Percentiles rank a stretch among this genome's conserved stretches.
Evolutionary conservation across 768 basidiomycete genomes (phyloP).

Genomic region (Holtermanniella nyarrowii): DNA sequence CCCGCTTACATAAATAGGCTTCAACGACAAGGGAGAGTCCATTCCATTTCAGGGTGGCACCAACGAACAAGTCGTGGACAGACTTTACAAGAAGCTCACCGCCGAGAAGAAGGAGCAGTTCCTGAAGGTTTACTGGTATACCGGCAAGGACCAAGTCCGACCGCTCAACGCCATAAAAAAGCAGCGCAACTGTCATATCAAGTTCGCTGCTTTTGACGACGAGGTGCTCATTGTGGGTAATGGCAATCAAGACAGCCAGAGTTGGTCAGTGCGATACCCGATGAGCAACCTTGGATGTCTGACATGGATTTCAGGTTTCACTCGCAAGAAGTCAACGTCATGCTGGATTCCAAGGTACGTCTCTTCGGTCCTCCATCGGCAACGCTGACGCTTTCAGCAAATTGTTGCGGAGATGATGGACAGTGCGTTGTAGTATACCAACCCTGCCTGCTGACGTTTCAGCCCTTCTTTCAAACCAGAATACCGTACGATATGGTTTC

Average conservation of each 20-base stretch:
- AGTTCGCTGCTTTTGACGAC: conserved; percentile 59
- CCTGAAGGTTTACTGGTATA: conserved; percentile 45
- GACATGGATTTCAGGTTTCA: conserved; percentile 47
- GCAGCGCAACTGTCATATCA: conserved; percentile 64
- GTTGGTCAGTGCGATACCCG: conserved; percentile 3
- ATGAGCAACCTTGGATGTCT: background rate
- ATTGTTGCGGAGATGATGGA: conserved; percentile 53
- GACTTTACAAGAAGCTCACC: conserved; percentile 50
- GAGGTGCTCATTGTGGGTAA: conserved; percentile 58
- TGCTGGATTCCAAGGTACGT: conserved; percentile 49
- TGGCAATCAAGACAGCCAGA: conserved; percentile 52
- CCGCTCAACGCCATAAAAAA: conserved; percentile 58
- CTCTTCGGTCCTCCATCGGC: background rate
- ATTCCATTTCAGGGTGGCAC: conserved; percentile 62
- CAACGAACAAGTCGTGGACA: conserved; percentile 57
- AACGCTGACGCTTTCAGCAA: conserved; percentile 11
- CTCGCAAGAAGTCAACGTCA: conserved; percentile 58
- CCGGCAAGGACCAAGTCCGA: conserved; percentile 56
- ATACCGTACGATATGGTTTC: conserved; percentile 49
- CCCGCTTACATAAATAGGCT: conserved; percentile 19
- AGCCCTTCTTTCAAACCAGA: conserved; percentile 40
- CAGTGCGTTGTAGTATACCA: conserved; percentile 10
- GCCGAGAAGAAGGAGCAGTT: conserved; percentile 46
- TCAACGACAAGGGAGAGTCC: conserved; percentile 53
- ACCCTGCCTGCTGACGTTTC: background rate